Evolutionary conservation across 177 flowering plant genomes (phyloP).

Genomic region (Vitis hybrid): DNA sequence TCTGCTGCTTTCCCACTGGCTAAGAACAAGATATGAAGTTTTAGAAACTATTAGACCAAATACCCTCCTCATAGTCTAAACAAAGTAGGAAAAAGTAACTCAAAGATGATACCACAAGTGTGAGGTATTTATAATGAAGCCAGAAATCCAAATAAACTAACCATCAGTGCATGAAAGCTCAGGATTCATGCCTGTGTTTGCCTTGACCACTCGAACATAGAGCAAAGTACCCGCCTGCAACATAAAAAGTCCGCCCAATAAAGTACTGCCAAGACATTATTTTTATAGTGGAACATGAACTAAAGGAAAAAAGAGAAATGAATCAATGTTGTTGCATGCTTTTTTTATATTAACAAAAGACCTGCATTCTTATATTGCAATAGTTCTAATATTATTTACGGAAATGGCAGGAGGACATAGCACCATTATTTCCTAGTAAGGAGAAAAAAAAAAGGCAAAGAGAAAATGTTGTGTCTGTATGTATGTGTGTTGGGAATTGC

Average conservation of each 20-base stretch:
- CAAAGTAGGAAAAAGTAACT: background rate
- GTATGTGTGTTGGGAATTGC: accelerated
- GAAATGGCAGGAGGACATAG: too few relatives aligned
- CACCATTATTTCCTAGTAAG: too few relatives aligned
- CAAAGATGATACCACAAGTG: background rate
- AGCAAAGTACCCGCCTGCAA: conserved; percentile 77
- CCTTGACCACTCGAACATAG: conserved; percentile 87
- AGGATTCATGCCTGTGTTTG: conserved; percentile 85
- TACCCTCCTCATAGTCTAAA: background rate
- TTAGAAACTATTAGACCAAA: background rate
- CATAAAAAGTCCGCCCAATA: conserved; percentile 4
- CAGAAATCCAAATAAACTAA: conserved; percentile 30
- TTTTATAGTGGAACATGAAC: background rate
- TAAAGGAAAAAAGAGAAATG: background rate
- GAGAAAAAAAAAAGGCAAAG: too few relatives aligned
- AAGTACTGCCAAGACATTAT: background rate
- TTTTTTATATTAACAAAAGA: too few relatives aligned
- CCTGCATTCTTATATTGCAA: too few relatives aligned
- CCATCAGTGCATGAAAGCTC: conserved; percentile 97
- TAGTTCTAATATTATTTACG: too few relatives aligned
- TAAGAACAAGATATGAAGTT: conserved; percentile 18
- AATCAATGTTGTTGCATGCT: too few relatives aligned
- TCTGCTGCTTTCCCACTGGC: conserved; percentile 88
- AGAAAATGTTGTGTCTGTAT: too few relatives aligned
- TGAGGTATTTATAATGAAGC: background rate